These are phyloP conservation scores for Dryas drummondii DNA, from an alignment of 306 rosid species.

Conservation along the genomic window DNA sequence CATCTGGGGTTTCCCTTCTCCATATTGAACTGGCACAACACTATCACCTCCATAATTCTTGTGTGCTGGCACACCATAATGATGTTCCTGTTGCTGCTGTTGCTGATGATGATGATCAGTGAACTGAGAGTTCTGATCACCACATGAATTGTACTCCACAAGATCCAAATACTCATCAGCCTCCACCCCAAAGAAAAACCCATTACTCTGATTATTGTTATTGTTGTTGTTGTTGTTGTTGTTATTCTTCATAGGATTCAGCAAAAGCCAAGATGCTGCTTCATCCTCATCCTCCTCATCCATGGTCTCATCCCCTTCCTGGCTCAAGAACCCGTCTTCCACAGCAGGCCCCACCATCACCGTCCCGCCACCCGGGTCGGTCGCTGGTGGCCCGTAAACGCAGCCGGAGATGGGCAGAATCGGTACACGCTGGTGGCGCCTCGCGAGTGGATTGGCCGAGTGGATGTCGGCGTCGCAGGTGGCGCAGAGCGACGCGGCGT, in stretches of 20 bases:
- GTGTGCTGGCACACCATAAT: constrained; percentile 33
- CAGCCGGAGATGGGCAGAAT: constrained; percentile 52
- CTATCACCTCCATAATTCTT: constrained; percentile 61
- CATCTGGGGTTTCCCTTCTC: constrained; percentile 24
- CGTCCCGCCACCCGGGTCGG: not conserved
- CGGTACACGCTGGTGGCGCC: constrained; percentile 94
- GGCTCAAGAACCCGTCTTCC: constrained; percentile 29
- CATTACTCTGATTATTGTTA: constrained; percentile 36
- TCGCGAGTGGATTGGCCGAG: constrained; percentile 85
- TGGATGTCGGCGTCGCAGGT: constrained; percentile 86
- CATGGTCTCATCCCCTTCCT: constrained; percentile 42
- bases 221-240: constrained; percentile 10
- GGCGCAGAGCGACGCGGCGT: constrained; percentile 80
- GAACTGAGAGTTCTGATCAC: constrained; percentile 37
- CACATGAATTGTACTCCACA: constrained; percentile 59
- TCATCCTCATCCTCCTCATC: constrained; percentile 67
- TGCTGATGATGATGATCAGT: constrained; percentile 30
- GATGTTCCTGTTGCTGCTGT: constrained; percentile 29
- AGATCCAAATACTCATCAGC: constrained; percentile 86
- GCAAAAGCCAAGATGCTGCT: constrained; percentile 85
- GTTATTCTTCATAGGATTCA: constrained; percentile 53
- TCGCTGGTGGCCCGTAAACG: constrained; percentile 31
- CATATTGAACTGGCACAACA: constrained; percentile 70
- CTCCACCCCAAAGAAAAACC: constrained; percentile 62
- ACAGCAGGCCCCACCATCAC: not conserved